Base-by-base conservation (phyloP, 2,329 filamentous ascomycete species). In the Alternaria tenuissima region DNA sequence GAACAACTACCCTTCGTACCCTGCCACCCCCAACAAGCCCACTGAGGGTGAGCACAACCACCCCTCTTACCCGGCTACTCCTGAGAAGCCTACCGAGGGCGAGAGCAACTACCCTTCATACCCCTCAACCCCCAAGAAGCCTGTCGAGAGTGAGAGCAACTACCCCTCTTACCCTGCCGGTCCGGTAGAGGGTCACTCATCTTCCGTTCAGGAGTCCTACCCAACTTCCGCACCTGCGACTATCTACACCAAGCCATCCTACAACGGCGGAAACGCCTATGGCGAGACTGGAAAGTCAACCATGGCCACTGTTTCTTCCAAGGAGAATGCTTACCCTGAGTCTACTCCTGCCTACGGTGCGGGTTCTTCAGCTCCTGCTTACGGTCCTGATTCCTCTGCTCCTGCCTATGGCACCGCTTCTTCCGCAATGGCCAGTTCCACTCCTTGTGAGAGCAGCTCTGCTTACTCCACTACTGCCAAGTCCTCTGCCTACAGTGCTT, bases 401-500 rank as follows among this genome's bases (percentile, higher is more conserved):
- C 34, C 56, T 20, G 42, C 46, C 12, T 18, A 38, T 22, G 41
- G 36, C 28, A 56, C 55, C 38, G 22, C 5, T 36, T 49, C 46
- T n/a, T 49, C 34, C 5, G 38, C 30, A 8, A 43, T 32, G 20
- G 28, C 55, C 47, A 44, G 46, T 46, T 57, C 54, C 3, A 57
- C 54, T n/a, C 38, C 54, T 43, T 57, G 46, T 20, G 46, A 57
- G 30, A 61, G 52, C 54, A 61, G 32, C 54, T 53, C 54, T 11
- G 55, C 52, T 3, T 12, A 46, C 3, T 42, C 32, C 7, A 43
- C 22, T 5, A 22, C 55, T 16, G 47, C 55, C 26, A 24, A 49
- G 36, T 43, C 51, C 3, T 47, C 57, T 22, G 43, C 18, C 5
- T 41, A 59, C 38, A 39, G 43, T 18, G 14, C 52, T 32, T 55